Conservation (phyloP, 1,139 yeast genomes). For the Protomyces macrosporus region DNA sequence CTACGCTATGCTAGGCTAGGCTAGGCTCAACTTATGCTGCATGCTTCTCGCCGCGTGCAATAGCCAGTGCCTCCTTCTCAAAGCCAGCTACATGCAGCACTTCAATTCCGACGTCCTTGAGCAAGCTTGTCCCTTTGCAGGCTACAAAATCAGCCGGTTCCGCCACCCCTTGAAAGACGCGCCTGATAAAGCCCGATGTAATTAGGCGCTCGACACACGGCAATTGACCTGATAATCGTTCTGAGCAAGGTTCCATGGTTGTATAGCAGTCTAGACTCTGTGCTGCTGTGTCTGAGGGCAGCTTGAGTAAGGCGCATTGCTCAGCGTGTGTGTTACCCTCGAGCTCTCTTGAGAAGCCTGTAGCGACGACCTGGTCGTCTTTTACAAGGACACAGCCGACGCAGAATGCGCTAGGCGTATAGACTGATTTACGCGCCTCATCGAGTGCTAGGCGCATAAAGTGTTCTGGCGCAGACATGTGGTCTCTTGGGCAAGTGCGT, state of each 20-base stretch:
- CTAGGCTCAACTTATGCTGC: no score
- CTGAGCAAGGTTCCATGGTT: constrained; percentile 97
- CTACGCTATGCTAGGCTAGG: no score
- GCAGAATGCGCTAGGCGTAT: constrained; percentile 79
- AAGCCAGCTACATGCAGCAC: constrained; percentile 80
- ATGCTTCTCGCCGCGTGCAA: constrained; percentile 62
- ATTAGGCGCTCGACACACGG: constrained; percentile 84
- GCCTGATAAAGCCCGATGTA: constrained; percentile 50
- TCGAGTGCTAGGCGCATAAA: constrained; percentile 61
- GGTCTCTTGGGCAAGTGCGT: no score
- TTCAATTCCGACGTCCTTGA: constrained; percentile 55
- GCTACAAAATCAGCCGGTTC: constrained; percentile 88
- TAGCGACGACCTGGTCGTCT: constrained; percentile 59
- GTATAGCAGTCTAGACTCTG: constrained; percentile 79
- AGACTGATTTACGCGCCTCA: constrained; percentile 76
- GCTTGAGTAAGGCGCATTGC: constrained; percentile 83
- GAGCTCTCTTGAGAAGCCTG: constrained; percentile 85
- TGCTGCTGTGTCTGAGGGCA: constrained; percentile 50
- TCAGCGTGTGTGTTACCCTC: constrained; percentile 98
- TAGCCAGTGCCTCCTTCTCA: constrained; percentile 62
- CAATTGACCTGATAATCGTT: constrained; percentile 77
- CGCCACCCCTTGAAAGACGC: constrained; percentile 84
- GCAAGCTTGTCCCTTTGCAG: constrained; percentile 57
- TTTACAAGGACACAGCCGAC: constrained; percentile 86
- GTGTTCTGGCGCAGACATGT: constrained; percentile 28